These are phyloP conservation scores for Colletotrichum musae DNA, from an alignment of 2,329 filamentous ascomycete species.

Conservation along the genomic window DNA sequence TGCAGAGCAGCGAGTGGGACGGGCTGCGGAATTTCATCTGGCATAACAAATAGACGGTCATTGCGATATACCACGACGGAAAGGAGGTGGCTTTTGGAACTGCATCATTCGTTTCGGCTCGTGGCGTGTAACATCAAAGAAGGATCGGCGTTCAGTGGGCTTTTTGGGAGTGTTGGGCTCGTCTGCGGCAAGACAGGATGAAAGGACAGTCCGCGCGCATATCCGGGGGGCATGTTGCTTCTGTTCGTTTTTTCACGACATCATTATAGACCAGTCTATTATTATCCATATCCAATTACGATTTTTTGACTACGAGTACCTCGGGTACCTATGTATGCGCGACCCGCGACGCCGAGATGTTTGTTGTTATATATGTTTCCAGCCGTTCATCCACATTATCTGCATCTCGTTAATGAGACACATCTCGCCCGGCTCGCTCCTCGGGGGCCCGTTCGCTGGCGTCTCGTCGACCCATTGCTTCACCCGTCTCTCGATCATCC, in stretches of 20 bases:
- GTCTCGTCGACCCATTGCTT: constrained; percentile 46
- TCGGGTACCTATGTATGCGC: background rate
- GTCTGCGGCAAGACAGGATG: background rate
- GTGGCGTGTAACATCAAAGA: constrained; percentile 22
- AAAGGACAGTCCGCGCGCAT: constrained; percentile 6
- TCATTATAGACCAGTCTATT: constrained; percentile 43
- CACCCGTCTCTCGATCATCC: constrained; percentile 57
- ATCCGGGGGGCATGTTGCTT: background rate
- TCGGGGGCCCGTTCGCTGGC: constrained; percentile 47
- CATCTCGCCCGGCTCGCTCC: constrained; percentile 59
- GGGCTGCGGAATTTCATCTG: constrained; percentile 86
- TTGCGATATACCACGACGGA: constrained; percentile 2
- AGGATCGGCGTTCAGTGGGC: constrained; percentile 23
- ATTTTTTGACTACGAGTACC: constrained; percentile 3
- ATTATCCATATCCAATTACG: constrained; percentile 15
- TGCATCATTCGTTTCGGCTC: constrained; percentile 2
- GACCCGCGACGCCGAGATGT: background rate
- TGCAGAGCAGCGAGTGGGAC: constrained; percentile 91
- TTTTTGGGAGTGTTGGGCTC: background rate
- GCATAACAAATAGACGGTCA: constrained; percentile 76
- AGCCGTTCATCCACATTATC: constrained; percentile 65
- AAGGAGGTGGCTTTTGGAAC: background rate
- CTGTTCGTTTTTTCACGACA: constrained; percentile 15
- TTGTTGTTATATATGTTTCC: constrained; percentile 10
- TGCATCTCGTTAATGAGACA: constrained; percentile 74